Evolutionary conservation across 331 rosid species (phyloP), one percentile per base, ranked within the genome.

Genomic region (Malus hybrid): DNA sequence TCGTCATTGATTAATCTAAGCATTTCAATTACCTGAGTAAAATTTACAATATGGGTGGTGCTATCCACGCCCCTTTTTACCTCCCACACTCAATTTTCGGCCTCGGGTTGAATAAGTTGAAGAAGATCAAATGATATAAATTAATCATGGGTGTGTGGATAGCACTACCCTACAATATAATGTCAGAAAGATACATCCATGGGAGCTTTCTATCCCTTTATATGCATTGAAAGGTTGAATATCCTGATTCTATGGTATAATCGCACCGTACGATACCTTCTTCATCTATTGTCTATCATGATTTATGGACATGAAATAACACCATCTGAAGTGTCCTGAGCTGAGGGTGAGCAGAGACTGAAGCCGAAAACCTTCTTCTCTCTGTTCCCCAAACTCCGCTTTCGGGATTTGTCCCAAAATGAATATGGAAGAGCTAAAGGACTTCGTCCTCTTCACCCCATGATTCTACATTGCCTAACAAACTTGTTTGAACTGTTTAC

Each of bases 311-410:
- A 81, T 52, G 70, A 76, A 44, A 36, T 69, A 3, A 7, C 54
- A 76, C 78, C 64, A 73, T 68, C 52, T 72, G 71, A 67, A 57
- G 76, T 57, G 72, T 77, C 85, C 72, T 65, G 84, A 80, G 82
- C 69, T 74, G 67, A 63, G 85, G 34, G 74, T 61, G 88, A 80
- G 83, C 80, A 88, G 93, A 93, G 93, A 78, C 98, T 93, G 98
- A 91, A 93, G 92, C 85, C 83, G 82, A 85, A 72, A 80, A 85
- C 96, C 98, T 91, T 91, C 98, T 93, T 93, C 97, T 90, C 98
- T 89, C 96, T 70, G 81, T 72, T 80, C 81, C 85, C 84, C 85
- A 80, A 65, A 77, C 84, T 24, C 65, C 46, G 67, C 77, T 77
- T 56, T 70, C 76, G 65, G 79, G 79, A 78, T 71, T 79, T 81